phyloP scores from a whole-genome alignment of 2,329 filamentous ascomycete species.

The Byssothecium circinans region DNA sequence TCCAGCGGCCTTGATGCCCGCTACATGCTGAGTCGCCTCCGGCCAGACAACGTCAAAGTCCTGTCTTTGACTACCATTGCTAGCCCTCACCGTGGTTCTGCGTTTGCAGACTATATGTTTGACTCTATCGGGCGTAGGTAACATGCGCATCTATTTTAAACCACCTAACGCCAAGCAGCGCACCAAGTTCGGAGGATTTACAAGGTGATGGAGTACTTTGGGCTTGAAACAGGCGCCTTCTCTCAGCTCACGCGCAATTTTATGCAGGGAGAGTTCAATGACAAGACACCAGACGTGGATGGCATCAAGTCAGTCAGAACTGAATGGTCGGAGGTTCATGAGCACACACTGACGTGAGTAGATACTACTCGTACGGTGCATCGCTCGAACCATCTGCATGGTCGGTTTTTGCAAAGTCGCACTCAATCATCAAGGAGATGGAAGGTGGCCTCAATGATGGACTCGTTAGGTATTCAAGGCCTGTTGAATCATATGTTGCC shows the following conservation, averaged over 20 bases:
- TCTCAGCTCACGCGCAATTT: conserved; percentile 62
- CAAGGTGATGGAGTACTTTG: conserved; percentile 56
- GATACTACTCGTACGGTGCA: conserved; percentile 66
- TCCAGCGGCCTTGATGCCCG: conserved; percentile 63
- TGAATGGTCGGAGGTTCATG: too few species aligned
- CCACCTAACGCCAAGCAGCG: conserved; percentile 21
- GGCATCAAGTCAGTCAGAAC: conserved; percentile 43
- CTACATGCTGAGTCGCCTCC: conserved; percentile 64
- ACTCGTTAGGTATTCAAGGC: conserved; percentile 54
- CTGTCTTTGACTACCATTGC: conserved; percentile 67
- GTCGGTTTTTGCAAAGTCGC: conserved; percentile 60
- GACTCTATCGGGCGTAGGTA: conserved; percentile 57
- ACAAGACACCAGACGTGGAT: conserved; percentile 57
- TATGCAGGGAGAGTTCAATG: conserved; percentile 62
- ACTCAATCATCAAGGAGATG: conserved; percentile 55
- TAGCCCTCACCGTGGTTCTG: conserved; percentile 62
- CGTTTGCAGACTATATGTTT: conserved; percentile 64
- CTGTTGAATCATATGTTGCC: background rate
- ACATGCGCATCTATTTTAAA: conserved; percentile 8
- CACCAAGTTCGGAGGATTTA: conserved; percentile 59
- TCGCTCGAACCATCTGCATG: conserved; percentile 57
- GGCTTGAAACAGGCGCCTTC: conserved; percentile 62
- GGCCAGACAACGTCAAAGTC: conserved; percentile 71
- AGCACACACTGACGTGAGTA: conserved; percentile 14
- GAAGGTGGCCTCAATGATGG: conserved; percentile 65